A percentile compares a stretch with the other conserved stretches of the same genome.
Conservation (phyloP, 345 rosid genomes). For the Citrus hindsii region DNA sequence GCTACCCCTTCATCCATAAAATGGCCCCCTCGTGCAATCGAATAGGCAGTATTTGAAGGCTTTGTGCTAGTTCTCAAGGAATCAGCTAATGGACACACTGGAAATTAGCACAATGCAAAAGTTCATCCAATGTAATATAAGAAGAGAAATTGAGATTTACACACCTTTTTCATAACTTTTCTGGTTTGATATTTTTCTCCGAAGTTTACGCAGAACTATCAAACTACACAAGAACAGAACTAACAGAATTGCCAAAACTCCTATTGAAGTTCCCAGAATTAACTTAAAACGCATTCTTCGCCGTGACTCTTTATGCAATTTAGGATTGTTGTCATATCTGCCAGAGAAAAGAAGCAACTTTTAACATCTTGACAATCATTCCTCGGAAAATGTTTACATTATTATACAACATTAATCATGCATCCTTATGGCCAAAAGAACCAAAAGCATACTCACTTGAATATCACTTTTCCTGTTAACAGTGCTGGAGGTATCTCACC, state of each 20-base stretch:
- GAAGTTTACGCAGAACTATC: slow-evolving; percentile 32
- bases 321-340: slow-evolving; percentile 64
- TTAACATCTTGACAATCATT: background rate
- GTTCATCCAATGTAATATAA: background rate
- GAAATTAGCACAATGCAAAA: slow-evolving; percentile 9
- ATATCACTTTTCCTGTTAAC: slow-evolving; percentile 48
- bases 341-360: slow-evolving; percentile 19
- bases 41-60: slow-evolving; percentile 42
- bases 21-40: slow-evolving; percentile 60
- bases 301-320: slow-evolving; percentile 46
- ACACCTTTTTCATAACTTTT: slow-evolving; percentile 53
- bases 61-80: slow-evolving; percentile 42
- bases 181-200: slow-evolving; percentile 26
- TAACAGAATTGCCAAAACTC: slow-evolving; percentile 44
- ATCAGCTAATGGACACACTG: slow-evolving; percentile 40
- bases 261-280: slow-evolving; percentile 61
- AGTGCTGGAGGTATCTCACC: slow-evolving; percentile 67
- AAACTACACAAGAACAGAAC: slow-evolving; percentile 53
- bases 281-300: slow-evolving; percentile 39
- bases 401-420: slow-evolving; percentile 6
- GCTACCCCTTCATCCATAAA: slow-evolving; percentile 78
- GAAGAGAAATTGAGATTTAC: slow-evolving; percentile 1
- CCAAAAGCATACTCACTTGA: slow-evolving; percentile 62
- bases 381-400: background rate
- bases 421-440: background rate